phyloP scores from a whole-genome alignment of 2,329 filamentous ascomycete genomes.

The Nectriaceae sp. region DNA sequence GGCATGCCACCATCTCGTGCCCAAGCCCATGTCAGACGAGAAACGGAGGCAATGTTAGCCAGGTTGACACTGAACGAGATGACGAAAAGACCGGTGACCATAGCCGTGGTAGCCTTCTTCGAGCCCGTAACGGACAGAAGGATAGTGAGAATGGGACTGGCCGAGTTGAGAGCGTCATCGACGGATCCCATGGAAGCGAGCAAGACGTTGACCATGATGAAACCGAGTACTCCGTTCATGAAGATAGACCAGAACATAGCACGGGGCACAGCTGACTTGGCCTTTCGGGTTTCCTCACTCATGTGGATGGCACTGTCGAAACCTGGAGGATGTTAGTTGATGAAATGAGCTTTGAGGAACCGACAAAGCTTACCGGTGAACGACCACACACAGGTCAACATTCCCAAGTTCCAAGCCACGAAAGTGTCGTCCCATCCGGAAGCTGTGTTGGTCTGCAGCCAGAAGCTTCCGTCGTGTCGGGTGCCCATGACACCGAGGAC shows the following conservation, averaged over 20 bases:
- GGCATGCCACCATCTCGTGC: constrained; percentile 27
- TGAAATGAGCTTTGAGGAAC: neutral
- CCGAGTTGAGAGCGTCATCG: constrained; percentile 22
- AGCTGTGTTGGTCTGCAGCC: constrained; percentile 19
- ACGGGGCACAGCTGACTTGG: constrained; percentile 25
- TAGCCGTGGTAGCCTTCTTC: constrained; percentile 20
- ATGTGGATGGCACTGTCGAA: constrained; percentile 29
- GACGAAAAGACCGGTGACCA: constrained; percentile 25
- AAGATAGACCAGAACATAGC: constrained; percentile 32
- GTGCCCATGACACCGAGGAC: constrained; percentile 26
- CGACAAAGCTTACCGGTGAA: constrained; percentile 19
- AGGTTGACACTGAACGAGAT: constrained; percentile 22
- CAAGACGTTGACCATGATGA: constrained; percentile 29
- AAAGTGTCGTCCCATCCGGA: constrained; percentile 27
- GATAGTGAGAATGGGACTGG: constrained; percentile 26
- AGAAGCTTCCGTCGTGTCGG: constrained; percentile 21
- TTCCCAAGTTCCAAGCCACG: constrained; percentile 25
- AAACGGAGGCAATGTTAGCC: constrained; percentile 7
- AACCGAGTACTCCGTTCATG: constrained; percentile 27
- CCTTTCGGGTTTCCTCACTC: constrained; percentile 27
- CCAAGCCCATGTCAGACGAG: constrained; percentile 28
- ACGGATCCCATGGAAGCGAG: constrained; percentile 28
- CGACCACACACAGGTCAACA: constrained; percentile 29
- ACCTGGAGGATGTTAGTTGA: constrained; percentile 8
- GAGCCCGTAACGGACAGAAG: constrained; percentile 21